Base-by-base conservation (phyloP, 805 yeast species). In the Pichia sporocuriosa region DNA sequence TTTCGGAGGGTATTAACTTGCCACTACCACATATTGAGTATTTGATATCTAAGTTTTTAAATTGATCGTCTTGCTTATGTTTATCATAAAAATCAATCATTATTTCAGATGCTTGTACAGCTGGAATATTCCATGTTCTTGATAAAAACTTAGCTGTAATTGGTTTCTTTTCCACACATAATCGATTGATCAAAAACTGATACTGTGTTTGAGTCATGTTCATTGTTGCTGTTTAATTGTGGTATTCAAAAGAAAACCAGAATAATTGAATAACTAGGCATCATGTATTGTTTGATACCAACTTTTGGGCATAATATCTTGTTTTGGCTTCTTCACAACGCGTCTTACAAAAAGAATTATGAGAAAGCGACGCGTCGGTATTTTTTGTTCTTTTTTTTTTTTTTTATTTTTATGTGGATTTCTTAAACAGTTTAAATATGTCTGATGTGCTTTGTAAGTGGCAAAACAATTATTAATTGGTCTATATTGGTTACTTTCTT, bases 111-210 rank as follows among this genome's bases (percentile, higher is more conserved):
- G 63, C 54, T 13, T 42, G 43, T 21, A 15, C 24, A 9, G 48
- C 46, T 1, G 54, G 41, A 2, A 58, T 32, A 23, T 46, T 46
- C 17, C 49, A 47, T 24, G 33, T 36, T 30, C 58, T 38, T 12
- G 62, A 54, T 12, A 59, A 42, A 25, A 35, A 45, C 29, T 45
- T 47, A 36, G 53, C 51, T 3, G 63, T 58, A 3, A 57, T 35
- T 2, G 63, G 62, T 31, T 42, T 44, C 20, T 47, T 52, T 4
- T 55, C 28, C 46, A 40, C 23, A 11, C 32, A 17, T 12, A 38
- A 32, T 16, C 35, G 24, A 16, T 12, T 23, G 4, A 13, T 30
- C 9, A 38, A 11, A 25, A 11, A 38, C 7, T 38, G 35, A 10
- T 31, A 20, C 22, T 17, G 31, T n/a, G n/a, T n/a, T n/a, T n/a